phyloP scores from a whole-genome alignment of 805 yeast genomes.

The Kazachstania bromeliacearum region DNA sequence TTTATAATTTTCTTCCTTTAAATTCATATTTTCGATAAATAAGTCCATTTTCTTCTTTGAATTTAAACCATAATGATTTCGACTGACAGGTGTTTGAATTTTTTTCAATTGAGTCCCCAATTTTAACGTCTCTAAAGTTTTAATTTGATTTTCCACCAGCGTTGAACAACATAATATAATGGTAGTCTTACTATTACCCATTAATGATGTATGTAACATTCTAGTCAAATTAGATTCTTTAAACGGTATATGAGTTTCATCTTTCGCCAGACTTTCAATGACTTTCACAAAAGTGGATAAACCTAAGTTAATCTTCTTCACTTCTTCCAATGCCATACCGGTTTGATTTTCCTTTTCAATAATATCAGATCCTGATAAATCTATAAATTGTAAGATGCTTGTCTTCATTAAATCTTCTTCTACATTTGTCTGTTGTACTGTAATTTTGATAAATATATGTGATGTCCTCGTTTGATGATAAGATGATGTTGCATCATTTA shows the following conservation, averaged over 20 bases:
- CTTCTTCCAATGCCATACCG: not conserved
- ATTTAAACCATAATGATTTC: constrained; percentile 42
- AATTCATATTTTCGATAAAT: constrained; percentile 37
- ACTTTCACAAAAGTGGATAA: not conserved
- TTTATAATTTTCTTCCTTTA: constrained; percentile 21
- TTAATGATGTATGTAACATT: constrained; percentile 67
- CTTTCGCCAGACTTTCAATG: constrained; percentile 1
- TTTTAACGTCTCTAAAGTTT: constrained; percentile 61
- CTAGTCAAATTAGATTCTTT: constrained; percentile 73
- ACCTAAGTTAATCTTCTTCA: constrained; percentile 2
- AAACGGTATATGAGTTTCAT: constrained; percentile 1
- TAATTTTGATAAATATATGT: constrained; percentile 22
- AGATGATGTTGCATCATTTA: constrained; percentile 1
- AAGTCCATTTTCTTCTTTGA: constrained; percentile 35
- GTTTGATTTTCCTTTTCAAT: not conserved
- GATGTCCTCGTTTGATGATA: constrained; percentile 31
- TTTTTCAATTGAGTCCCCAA: constrained; percentile 67
- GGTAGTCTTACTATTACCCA: constrained; percentile 74
- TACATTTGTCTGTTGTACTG: constrained; percentile 1
- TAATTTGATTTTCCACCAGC: constrained; percentile 42
- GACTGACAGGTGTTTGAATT: constrained; percentile 44
- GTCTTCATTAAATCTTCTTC: constrained; percentile 1
- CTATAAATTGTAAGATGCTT: constrained; percentile 1
- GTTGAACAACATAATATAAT: constrained; percentile 70
- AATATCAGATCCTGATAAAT: constrained; percentile 1